Evolutionary conservation across 1,284 basidiomycete genomes (phyloP).

Genomic region (Apiotrichum sp.): DNA sequence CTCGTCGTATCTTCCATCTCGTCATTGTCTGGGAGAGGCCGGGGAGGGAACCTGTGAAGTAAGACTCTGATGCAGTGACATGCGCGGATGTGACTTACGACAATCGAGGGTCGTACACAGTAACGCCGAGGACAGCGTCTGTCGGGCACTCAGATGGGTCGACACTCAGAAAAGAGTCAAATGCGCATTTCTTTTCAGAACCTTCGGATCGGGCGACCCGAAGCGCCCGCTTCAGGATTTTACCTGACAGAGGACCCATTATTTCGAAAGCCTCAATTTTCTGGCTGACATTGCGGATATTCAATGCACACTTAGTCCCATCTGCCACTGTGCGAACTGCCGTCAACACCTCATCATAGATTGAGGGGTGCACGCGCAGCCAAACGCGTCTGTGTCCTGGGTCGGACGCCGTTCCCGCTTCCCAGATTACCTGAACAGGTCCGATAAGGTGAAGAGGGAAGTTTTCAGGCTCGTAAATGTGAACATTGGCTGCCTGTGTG

Average conservation of each 20-base stretch:
- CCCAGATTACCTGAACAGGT: constrained; percentile 70
- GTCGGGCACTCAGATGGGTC: constrained; percentile 63
- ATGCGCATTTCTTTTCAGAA: constrained; percentile 57
- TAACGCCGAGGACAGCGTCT: constrained; percentile 68
- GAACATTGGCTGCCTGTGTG: constrained; percentile 32
- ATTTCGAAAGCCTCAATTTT: constrained; percentile 76
- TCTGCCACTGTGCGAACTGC: constrained; percentile 23
- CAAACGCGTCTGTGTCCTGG: constrained; percentile 50
- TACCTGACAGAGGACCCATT: constrained; percentile 73
- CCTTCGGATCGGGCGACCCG: constrained; percentile 52
- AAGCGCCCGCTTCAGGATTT: constrained; percentile 67
- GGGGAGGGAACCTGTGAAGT: constrained; percentile 27
- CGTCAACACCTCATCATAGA: constrained; percentile 56
- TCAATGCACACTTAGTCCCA: constrained; percentile 54
- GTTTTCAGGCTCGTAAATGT: constrained; percentile 37
- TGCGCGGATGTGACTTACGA: constrained; percentile 52
- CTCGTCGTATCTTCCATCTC: neutral
- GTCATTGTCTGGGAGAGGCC: neutral
- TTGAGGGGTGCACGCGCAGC: constrained; percentile 70
- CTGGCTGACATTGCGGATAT: constrained; percentile 62
- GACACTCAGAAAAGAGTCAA: constrained; percentile 57
- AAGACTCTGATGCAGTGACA: constrained; percentile 40
- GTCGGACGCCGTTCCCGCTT: constrained; percentile 34
- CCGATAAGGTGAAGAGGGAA: constrained; percentile 68
- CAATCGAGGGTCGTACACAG: constrained; percentile 63